phyloP scores from a whole-genome alignment of 371 early-diverging fungal genomes.

The Sanchytrium tribonematis region DNA sequence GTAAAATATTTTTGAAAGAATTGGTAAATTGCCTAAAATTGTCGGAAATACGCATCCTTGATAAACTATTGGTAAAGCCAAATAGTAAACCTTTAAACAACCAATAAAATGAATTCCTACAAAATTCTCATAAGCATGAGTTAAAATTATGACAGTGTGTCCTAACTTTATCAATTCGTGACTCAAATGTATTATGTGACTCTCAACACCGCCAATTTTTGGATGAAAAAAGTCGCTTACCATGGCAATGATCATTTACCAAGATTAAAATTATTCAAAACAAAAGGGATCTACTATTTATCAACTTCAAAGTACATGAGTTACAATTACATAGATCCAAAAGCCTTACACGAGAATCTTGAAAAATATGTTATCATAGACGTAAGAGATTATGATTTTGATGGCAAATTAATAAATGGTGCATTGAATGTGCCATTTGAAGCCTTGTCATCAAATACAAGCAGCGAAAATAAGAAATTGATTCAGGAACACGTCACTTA shows the following conservation, averaged over 20 bases:
- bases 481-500: too few species aligned
- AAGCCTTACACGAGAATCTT: too few species aligned
- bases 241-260: conserved; percentile 7
- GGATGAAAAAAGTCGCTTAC: conserved; percentile 87
- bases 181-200: conserved; percentile 73
- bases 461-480: too few species aligned
- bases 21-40: conserved; percentile 58
- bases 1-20: conserved; percentile 70
- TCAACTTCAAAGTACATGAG: too few species aligned
- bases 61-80: conserved; percentile 58
- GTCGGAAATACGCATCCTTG: conserved; percentile 77
- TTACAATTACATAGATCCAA: too few species aligned
- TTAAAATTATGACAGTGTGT: conserved; percentile 66
- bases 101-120: conserved; percentile 64
- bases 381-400: too few species aligned
- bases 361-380: too few species aligned
- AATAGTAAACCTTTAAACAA: conserved; percentile 89
- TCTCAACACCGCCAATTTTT: conserved; percentile 91
- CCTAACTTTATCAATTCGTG: conserved; percentile 64
- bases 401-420: too few species aligned
- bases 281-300: too few species aligned
- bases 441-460: too few species aligned
- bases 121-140: conserved; percentile 59
- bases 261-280: too few species aligned
- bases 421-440: too few species aligned